Percentiles rank a stretch among this genome's conserved stretches.
Evolutionary conservation across 345 rosid genomes (phyloP).

Genomic region (Ceriops tagal): DNA sequence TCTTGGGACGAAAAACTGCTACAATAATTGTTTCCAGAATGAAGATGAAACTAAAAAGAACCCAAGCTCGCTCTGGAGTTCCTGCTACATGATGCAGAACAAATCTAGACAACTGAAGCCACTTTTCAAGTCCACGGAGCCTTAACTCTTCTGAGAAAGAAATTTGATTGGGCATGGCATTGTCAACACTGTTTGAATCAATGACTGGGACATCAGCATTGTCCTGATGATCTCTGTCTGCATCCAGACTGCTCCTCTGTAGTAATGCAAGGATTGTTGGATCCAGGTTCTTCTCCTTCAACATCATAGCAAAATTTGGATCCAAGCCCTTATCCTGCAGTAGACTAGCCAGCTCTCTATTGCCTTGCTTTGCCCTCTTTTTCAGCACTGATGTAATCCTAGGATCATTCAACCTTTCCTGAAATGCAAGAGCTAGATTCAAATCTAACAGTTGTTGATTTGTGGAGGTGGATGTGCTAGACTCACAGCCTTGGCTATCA

Average conservation of each 20-base stretch:
- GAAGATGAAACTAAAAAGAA: constrained; percentile 86
- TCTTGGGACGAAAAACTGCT: constrained; percentile 85
- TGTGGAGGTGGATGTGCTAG: constrained; percentile 78
- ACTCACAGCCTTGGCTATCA: constrained; percentile 93
- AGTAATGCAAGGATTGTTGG: constrained; percentile 92
- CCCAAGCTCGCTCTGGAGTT: constrained; percentile 99
- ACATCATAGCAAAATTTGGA: constrained; percentile 99
- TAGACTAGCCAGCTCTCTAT: constrained; percentile 74
- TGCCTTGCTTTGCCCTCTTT: constrained; percentile 77
- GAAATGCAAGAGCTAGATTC: constrained; percentile 81
- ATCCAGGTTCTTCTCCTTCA: constrained; percentile 94
- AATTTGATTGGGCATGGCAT: constrained; percentile 71
- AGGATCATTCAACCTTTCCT: constrained; percentile 85
- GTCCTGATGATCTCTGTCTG: constrained; percentile 96
- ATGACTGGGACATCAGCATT: constrained; percentile 55
- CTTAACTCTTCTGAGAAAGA: constrained; percentile 94
- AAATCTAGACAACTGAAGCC: constrained; percentile 87
- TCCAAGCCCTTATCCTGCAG: constrained; percentile 97
- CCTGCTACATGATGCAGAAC: constrained; percentile 88
- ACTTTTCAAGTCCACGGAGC: constrained; percentile 90
- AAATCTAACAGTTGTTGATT: constrained; percentile 81
- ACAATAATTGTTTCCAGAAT: constrained; percentile 79
- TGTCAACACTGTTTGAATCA: constrained; percentile 83
- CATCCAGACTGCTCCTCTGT: constrained; percentile 98
- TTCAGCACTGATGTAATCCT: constrained; percentile 82